These are phyloP conservation scores for Zizania latifolia DNA, from an alignment of 176 grass and related monocot genomes.

Conservation along the genomic window DNA sequence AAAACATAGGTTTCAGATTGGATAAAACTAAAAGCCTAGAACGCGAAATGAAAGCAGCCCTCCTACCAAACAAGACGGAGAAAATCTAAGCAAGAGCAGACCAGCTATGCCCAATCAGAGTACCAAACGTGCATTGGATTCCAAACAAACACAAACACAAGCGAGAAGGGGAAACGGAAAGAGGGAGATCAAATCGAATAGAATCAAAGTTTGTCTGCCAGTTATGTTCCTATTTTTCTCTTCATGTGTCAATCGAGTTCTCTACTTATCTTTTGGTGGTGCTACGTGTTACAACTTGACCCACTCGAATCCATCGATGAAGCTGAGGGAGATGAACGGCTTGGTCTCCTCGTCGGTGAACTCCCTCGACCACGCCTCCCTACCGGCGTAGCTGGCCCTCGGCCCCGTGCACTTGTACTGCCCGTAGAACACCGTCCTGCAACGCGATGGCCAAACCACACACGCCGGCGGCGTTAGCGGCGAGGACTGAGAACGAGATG, in stretches of 20 bases:
- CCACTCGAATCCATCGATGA: constrained; percentile 79
- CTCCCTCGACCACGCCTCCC: constrained; percentile 81
- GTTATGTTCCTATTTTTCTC: not conserved
- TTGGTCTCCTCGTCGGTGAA: constrained; percentile 85
- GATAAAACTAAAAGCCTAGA: too few relatives aligned
- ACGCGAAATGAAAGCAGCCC: too few relatives aligned
- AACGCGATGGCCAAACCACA: not conserved
- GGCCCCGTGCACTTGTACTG: constrained; percentile 88
- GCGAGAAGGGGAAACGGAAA: too few relatives aligned
- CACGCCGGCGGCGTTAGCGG: not conserved
- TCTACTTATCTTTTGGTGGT: too few relatives aligned
- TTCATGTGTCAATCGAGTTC: not conserved
- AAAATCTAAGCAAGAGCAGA: too few relatives aligned
- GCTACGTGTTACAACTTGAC: constrained; percentile 50
- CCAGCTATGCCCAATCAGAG: too few relatives aligned
- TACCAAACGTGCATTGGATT: too few relatives aligned
- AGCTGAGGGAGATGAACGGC: constrained; percentile 68
- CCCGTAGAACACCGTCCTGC: constrained; percentile 97
- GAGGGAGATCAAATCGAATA: too few relatives aligned
- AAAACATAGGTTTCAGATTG: too few relatives aligned
- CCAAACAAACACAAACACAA: too few relatives aligned
- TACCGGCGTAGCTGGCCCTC: constrained; percentile 52
- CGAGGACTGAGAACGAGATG: not conserved
- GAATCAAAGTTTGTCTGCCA: too few relatives aligned
- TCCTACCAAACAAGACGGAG: too few relatives aligned